Evolutionary conservation across 1,139 yeast species (phyloP), one percentile per base, ranked within the genome.

Genomic region (Blastobotrys capitulatus): DNA sequence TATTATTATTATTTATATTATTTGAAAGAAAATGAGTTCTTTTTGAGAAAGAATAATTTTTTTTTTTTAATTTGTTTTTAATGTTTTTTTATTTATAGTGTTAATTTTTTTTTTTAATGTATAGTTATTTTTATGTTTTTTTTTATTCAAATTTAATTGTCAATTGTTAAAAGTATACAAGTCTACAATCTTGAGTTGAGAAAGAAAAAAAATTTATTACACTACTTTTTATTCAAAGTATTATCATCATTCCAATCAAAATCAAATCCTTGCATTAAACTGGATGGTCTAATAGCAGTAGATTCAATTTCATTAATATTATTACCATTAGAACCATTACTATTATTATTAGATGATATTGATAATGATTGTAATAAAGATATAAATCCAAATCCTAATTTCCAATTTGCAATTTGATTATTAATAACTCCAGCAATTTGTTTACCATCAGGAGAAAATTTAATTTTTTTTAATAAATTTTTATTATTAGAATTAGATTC

Each of bases 41-140:
- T 22, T n/a, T n/a, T n/a, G n/a, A n/a, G n/a, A 36, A 34, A 15
- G 8, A 34, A 34, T 6, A 37, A 44, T 49, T 48, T 43, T 29
- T 22, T 37, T 47, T 38, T 37, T 42, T 32, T 44, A 22, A 22
- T 7, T 22, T 22, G 25, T 22, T 22, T 22, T 22, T 22, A n/a
- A 22, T 22, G 25, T 22, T 22, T 5, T 22, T 51, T 42, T 38
- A 73, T 80, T 75, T 25, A 13, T 19, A 20, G 29, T 18, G 29
- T 16, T 27, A 16, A 12, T 38, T 27, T 26, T 35, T 22, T 10
- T 22, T 32, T 20, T 16, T 6, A 25, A 6, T 41, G 13, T 32
- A 40, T 34, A 20, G 31, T 35, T 38, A 8, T 7, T 29, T 46
- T 16, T 19, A 18, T 31, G n/a, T 39, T n/a, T n/a, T n/a, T n/a